Conservation (phyloP, 352 stramenopile genomes). For the Thraustochytrium sp. region DNA sequence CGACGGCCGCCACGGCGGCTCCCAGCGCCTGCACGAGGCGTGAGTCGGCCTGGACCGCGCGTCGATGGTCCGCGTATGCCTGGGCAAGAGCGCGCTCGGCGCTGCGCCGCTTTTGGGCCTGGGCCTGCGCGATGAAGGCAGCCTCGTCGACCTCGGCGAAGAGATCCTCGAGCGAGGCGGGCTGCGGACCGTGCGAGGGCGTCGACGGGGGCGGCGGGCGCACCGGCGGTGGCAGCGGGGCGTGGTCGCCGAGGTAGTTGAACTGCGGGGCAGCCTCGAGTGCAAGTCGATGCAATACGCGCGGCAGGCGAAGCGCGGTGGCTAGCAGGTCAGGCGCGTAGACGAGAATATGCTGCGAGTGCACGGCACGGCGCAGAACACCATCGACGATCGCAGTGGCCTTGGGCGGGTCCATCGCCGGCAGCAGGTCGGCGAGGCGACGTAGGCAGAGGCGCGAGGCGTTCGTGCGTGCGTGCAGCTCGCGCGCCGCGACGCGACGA, state of each 20-base stretch:
- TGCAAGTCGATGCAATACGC: no score
- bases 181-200: neutral
- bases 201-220: neutral
- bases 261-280: neutral
- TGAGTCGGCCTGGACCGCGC: neutral
- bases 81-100: neutral
- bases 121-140: neutral
- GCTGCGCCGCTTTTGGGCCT: neutral
- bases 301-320: no score
- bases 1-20: neutral
- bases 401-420: no score
- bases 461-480: no score
- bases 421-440: no score
- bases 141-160: neutral
- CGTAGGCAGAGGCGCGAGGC: no score
- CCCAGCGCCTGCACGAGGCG: neutral
- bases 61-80: neutral
- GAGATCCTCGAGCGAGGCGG: neutral
- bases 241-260: neutral
- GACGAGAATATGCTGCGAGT: no score
- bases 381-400: no score
- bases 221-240: neutral
- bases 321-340: no score
- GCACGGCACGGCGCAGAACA: no score
- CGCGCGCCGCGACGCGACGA: no score